Base-by-base conservation (phyloP, 176 grass and related monocot genomes). In the Avena sativa region DNA sequence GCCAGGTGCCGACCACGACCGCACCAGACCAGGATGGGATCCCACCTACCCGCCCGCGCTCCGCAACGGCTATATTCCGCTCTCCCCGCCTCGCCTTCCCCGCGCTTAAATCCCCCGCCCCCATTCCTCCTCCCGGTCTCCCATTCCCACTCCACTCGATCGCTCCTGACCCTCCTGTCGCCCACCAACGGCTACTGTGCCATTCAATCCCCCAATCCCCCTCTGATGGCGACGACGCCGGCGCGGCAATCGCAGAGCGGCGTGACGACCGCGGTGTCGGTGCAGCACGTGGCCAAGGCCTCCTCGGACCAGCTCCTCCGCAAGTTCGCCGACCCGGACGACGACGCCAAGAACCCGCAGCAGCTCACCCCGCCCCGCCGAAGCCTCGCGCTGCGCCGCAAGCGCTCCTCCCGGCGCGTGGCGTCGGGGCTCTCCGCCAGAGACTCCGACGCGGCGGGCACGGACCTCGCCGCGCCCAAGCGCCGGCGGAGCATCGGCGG, bases 301-400 rank as follows among this genome's bases (percentile, higher is more conserved):
- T 98, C 96, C 10, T 98, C 96, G 21, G 96, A 98, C 83, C 81
- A 98, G 96, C 91, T 98, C 74, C 93, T 98, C 46, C 92, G 93
- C 86, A 98, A 98, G 90, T 98, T 98, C 63, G 90, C 96, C 12
- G 96, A 98, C 82, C 93, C 93, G 23, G 93, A 98, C 46, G 85
- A 85, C 40, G 59, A 61, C 30, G 72, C 76, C 4, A 53, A 71
- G 40, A 43, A 43, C 1, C 40, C 40, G 58, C 47, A 57, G 20
- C 32, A 1, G 0, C n/a, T 8, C 1, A 36, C 77, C 8, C 89
- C 86, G 2, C 76, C 90, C 5, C 83, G 76, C 47, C 88, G 84
- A 64, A 75, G 79, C 79, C 86, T 93, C n/a, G 90, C 81, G 5
- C 75, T 92, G 81, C 87, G 88, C 32, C 84, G 89, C 63, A 98